These are phyloP conservation scores for Penicillium riverlandense DNA, from an alignment of 495 filamentous ascomycete genomes.

Conservation along the genomic window DNA sequence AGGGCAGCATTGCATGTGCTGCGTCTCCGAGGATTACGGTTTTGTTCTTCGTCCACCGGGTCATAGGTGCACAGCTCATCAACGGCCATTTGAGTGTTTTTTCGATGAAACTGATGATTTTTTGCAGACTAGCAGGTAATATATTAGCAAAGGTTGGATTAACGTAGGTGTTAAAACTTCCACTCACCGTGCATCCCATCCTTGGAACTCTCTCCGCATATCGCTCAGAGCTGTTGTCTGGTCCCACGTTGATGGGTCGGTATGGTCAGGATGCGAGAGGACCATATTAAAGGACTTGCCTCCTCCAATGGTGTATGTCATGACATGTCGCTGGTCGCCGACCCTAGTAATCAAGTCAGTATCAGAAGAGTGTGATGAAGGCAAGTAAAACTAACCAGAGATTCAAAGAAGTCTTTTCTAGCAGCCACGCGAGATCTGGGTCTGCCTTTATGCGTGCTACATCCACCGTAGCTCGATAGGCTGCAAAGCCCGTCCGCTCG, in stretches of 20 bases:
- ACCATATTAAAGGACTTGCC: constrained; percentile 43
- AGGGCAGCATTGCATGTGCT: constrained; percentile 42
- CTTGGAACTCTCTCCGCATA: constrained; percentile 26
- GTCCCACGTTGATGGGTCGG: constrained; percentile 31
- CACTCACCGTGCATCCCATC: constrained; percentile 27
- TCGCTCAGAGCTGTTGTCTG: constrained; percentile 24
- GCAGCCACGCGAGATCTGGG: constrained; percentile 24
- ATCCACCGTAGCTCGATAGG: constrained; percentile 32
- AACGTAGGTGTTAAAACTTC: background rate
- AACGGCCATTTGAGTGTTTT: constrained; percentile 31
- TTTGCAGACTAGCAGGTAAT: constrained; percentile 10
- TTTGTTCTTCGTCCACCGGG: constrained; percentile 23
- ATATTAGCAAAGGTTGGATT: background rate
- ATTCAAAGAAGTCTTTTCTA: constrained; percentile 32
- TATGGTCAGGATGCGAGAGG: constrained; percentile 36
- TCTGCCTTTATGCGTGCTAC: constrained; percentile 23
- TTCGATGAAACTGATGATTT: constrained; percentile 27
- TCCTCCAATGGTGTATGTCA: constrained; percentile 39
- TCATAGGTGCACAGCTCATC: constrained; percentile 17
- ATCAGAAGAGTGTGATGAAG: background rate
- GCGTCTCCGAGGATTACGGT: constrained; percentile 36
- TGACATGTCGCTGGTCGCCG: constrained; percentile 30
- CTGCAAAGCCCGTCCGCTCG: constrained; percentile 20
- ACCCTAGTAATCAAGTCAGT: constrained; percentile 9
- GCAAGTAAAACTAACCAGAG: constrained; percentile 17